Base-by-base conservation (phyloP, 2,329 filamentous ascomycete species). In the Teratosphaeria gauchensis region DNA sequence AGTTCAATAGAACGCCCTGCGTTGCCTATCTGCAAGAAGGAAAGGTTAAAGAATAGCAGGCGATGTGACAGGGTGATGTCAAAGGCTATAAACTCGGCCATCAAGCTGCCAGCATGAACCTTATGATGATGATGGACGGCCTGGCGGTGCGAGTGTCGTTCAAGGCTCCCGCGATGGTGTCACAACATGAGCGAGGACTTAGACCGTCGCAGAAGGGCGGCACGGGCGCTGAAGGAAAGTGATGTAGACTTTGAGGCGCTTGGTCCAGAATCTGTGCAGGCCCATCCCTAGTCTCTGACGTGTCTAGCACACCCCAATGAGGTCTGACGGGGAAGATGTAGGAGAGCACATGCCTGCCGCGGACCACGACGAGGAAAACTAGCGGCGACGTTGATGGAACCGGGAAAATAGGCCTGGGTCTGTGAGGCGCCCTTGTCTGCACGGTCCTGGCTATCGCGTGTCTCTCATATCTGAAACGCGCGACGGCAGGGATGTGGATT, bases 1-100 rank as follows among this genome's bases (percentile, higher is more conserved):
- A 55, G 56, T 28, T 55, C 42, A 42, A 12, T 33, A 31, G 42
- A 51, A 58, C 56, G 56, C 19, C 24, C 56, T 55, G 56, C 56
- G 56, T 55, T 16, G 30, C 30, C 52, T 4, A 55, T 38, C 30
- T 46, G 51, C 28, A 48, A 58, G 56, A 48, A 54, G 21, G 28
- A 54, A n/a, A 46, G 16, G 35, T 24, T 51, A 52, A 31, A 35
- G n/a, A 11, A 3, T 48, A n/a, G 42, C 42, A 2, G 42, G n/a
- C 21, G n/a, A 42, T 42, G 1, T 21, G 42, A 48, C 6, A 8
- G 16, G 16, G 19, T 19, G 42, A 2, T 48, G 42, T 21, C 42
- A 21, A 48, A 19, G 42, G 42, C 42, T 48, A 48, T 19, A 28
- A 35, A n/a, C 28, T 5, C 14, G 14, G 14, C 16, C 30, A n/a